Percentiles rank a stretch among this genome's conserved stretches.
Evolutionary conservation across 2,329 filamentous ascomycete genomes (phyloP).

Genomic region (Neofusicoccum sp.): DNA sequence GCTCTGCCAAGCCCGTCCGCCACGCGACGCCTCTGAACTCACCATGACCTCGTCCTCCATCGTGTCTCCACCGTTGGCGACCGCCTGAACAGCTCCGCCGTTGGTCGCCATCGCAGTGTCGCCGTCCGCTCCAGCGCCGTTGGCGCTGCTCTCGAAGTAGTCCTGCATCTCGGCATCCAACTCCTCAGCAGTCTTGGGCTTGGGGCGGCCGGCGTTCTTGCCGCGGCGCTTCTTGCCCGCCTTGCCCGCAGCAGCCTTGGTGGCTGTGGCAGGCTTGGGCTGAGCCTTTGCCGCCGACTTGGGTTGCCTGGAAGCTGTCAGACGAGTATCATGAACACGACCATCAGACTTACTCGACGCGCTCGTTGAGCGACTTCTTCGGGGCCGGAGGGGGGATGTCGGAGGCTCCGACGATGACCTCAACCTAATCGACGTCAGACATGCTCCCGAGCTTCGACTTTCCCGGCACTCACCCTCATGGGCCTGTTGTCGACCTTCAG

Average conservation of each 20-base stretch:
- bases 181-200: conserved; percentile 87
- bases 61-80: conserved; percentile 39
- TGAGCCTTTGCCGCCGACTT: conserved; percentile 55
- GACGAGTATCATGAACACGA: conserved; percentile 26
- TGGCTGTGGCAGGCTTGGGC: conserved; percentile 71
- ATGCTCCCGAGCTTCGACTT: not conserved
- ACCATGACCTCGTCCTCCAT: conserved; percentile 43
- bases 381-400: conserved; percentile 65
- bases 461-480: conserved; percentile 68
- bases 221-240: conserved; percentile 55
- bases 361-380: conserved; percentile 77
- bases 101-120: conserved; percentile 45
- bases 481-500: conserved; percentile 85
- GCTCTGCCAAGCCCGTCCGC: not conserved
- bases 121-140: conserved; percentile 44
- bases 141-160: conserved; percentile 67
- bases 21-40: conserved; percentile 10
- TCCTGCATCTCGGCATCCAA: conserved; percentile 97
- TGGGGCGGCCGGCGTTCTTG: conserved; percentile 59
- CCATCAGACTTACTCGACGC: conserved; percentile 64
- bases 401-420: conserved; percentile 80
- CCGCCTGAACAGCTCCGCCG: conserved; percentile 45
- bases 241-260: conserved; percentile 57
- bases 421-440: conserved; percentile 59
- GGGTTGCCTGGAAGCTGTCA: conserved; percentile 56